phyloP scores from a whole-genome alignment of 345 rosid genomes.

The Streptanthus diversifolius region DNA sequence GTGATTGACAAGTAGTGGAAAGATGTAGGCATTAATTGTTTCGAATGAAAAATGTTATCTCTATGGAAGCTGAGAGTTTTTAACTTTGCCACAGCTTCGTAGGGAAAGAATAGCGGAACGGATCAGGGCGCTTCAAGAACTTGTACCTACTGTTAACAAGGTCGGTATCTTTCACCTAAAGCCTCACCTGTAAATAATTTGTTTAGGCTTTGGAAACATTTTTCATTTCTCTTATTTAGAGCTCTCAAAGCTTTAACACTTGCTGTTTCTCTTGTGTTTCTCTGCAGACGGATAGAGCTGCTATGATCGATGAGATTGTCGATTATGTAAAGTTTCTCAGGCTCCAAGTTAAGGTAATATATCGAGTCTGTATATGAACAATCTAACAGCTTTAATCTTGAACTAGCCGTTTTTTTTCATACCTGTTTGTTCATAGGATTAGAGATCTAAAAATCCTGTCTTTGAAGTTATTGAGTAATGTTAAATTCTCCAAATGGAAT shows the following conservation, averaged over 20 bases:
- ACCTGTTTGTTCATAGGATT: constrained; percentile 13
- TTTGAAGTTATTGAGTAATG: background rate
- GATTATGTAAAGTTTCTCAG: constrained; percentile 98
- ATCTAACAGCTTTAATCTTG: background rate
- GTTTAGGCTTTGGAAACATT: background rate
- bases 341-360: constrained; percentile 93
- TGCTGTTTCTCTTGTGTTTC: background rate
- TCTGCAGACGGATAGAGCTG: constrained; percentile 89
- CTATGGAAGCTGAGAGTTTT: background rate
- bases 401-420: background rate
- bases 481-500: constrained; percentile 12
- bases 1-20: background rate
- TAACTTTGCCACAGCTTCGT: constrained; percentile 62
- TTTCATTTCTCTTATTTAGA: background rate
- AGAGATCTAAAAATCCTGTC: constrained; percentile 5
- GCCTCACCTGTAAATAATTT: constrained; percentile 3
- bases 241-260: constrained; percentile 1
- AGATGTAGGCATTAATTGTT: background rate
- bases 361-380: background rate
- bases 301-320: constrained; percentile 98
- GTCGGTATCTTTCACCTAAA: constrained; percentile 35
- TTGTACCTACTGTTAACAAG: constrained; percentile 98
- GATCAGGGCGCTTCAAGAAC: constrained; percentile 93
- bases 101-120: constrained; percentile 98
- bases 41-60: background rate